A percentile compares a stretch with the other conserved stretches of the same genome.
These are phyloP conservation scores for Globisporangium nagaii DNA, from an alignment of 352 stramenopile genomes.

Conservation along the genomic window DNA sequence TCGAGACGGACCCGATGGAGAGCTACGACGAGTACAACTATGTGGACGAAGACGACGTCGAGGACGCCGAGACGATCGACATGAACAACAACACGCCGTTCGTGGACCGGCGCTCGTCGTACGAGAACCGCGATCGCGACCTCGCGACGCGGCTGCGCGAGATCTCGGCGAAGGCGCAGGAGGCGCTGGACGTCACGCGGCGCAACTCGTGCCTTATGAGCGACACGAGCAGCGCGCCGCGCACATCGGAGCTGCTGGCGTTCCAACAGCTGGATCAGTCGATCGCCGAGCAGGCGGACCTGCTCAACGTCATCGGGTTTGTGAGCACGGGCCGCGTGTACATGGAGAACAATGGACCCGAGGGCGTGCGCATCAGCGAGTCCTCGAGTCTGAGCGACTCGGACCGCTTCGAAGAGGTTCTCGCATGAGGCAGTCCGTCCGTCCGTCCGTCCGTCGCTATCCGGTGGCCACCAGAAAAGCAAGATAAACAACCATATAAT, in stretches of 20 bases:
- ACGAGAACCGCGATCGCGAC: constrained; percentile 40
- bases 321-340: constrained; percentile 71
- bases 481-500: neutral
- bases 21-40: constrained; percentile 54
- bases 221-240: constrained; percentile 60
- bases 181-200: constrained; percentile 56
- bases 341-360: constrained; percentile 48
- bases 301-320: constrained; percentile 72
- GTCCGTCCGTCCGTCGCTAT: too few relatives aligned
- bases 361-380: constrained; percentile 62
- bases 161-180: constrained; percentile 57
- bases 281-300: constrained; percentile 65
- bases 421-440: constrained; percentile 27
- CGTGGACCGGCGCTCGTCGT: constrained; percentile 27
- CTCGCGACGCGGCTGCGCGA: constrained; percentile 52
- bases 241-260: constrained; percentile 50
- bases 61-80: constrained; percentile 26
- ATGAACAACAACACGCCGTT: constrained; percentile 23
- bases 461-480: neutral
- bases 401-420: constrained; percentile 66
- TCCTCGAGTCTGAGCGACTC: constrained; percentile 43
- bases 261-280: constrained; percentile 70
- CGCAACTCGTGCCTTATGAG: constrained; percentile 78
- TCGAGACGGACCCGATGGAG: constrained; percentile 68
- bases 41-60: constrained; percentile 18